Conservation (phyloP, 2,329 filamentous ascomycete species). For the Ilyonectria sp. region DNA sequence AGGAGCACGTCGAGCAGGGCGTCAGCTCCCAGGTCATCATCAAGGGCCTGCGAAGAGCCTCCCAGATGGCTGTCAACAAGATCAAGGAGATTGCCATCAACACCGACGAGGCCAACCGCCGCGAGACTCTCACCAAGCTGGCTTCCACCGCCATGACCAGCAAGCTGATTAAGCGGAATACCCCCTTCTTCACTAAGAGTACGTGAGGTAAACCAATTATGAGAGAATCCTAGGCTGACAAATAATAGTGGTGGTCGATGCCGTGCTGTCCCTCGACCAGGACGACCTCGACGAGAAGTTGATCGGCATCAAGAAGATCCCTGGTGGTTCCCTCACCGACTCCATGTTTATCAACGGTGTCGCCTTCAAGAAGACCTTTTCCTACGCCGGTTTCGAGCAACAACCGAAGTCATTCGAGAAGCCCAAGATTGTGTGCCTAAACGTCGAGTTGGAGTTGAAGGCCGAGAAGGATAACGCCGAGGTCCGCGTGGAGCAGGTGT, state of each 20-base stretch:
- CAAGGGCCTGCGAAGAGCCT: slow-evolving; percentile 92
- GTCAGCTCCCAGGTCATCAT: slow-evolving; percentile 98
- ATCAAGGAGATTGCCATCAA: slow-evolving; percentile 96
- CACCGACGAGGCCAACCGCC: slow-evolving; percentile 85
- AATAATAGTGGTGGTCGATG: slow-evolving; percentile 92
- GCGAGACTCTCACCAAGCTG: slow-evolving; percentile 90
- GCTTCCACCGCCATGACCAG: slow-evolving; percentile 98
- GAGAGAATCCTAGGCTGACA: slow-evolving; percentile 46
- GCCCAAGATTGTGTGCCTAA: slow-evolving; percentile 97
- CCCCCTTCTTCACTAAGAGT: slow-evolving; percentile 98
- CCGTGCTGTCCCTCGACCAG: slow-evolving; percentile 94
- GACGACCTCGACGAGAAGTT: slow-evolving; percentile 97
- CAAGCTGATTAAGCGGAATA: slow-evolving; percentile 98
- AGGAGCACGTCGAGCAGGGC: slow-evolving; percentile 95
- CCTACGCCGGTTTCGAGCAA: slow-evolving; percentile 98
- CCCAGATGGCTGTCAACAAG: slow-evolving; percentile 95
- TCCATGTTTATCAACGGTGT: slow-evolving; percentile 98
- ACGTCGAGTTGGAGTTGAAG: slow-evolving; percentile 98
- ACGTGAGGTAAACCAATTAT: slow-evolving; percentile 49
- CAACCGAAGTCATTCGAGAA: slow-evolving; percentile 96
- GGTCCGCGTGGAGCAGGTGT: slow-evolving; percentile 97
- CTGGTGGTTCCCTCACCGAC: slow-evolving; percentile 94
- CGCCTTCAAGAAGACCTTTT: slow-evolving; percentile 99
- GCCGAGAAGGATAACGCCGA: slow-evolving; percentile 99
- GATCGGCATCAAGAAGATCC: slow-evolving; percentile 98